Evolutionary conservation across 306 rosid genomes (phyloP).

Genomic region (Bauhinia variegata): DNA sequence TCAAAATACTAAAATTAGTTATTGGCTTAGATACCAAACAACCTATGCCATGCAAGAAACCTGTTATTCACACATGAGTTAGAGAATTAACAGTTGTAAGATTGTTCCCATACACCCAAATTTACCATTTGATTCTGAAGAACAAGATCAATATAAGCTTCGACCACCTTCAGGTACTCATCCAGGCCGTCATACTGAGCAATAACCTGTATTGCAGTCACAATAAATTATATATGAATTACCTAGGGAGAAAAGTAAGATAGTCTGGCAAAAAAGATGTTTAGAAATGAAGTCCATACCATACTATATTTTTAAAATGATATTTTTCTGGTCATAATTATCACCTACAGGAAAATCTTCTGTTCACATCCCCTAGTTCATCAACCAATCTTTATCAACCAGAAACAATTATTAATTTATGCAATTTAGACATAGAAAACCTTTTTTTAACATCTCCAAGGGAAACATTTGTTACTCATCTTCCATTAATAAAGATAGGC

Average conservation of each 20-base stretch:
- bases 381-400: too few relatives aligned
- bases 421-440: too few relatives aligned
- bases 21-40: conserved; percentile 9
- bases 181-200: conserved; percentile 62
- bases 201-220: conserved; percentile 61
- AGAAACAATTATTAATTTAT: too few relatives aligned
- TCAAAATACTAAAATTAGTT: too few relatives aligned
- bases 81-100: conserved; percentile 20
- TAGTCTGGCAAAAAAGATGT: conserved; percentile 20
- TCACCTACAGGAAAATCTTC: too few relatives aligned
- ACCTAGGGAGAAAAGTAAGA: conserved; percentile 3
- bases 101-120: conserved; percentile 26
- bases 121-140: conserved; percentile 84
- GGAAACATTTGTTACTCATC: too few relatives aligned
- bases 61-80: conserved; percentile 13
- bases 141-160: conserved; percentile 82
- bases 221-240: conserved; percentile 15
- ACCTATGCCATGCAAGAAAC: conserved; percentile 20
- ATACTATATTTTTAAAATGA: background rate
- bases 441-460: too few relatives aligned
- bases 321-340: too few relatives aligned
- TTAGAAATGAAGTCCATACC: conserved; percentile 11
- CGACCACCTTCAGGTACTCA: conserved; percentile 86
- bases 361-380: too few relatives aligned
- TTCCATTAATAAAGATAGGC: too few relatives aligned